Evolutionary conservation across 1,284 basidiomycete species (phyloP).

Genomic region (Ceratorhiza oryzae-sativae): DNA sequence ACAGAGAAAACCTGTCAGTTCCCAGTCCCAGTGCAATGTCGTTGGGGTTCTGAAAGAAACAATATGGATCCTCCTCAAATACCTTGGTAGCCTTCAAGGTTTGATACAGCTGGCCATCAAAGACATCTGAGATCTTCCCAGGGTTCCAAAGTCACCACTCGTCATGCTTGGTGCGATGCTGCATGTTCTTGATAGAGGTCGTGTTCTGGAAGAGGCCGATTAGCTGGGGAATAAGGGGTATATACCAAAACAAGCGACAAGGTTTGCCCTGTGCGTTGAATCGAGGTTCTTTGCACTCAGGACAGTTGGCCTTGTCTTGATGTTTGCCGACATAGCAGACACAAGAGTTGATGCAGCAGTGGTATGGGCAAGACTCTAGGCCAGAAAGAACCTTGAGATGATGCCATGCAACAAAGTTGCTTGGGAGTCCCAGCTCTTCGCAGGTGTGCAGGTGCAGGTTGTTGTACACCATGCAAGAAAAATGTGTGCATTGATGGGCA

Average conservation of each 20-base stretch:
- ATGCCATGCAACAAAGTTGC: slow-evolving; percentile 16
- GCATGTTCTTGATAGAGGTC: slow-evolving; percentile 43
- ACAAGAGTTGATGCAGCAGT: slow-evolving; percentile 44
- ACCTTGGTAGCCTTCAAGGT: slow-evolving; percentile 13
- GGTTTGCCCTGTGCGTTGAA: slow-evolving; percentile 21
- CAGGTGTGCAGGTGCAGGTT: slow-evolving; percentile 16
- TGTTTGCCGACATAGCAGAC: slow-evolving; percentile 39
- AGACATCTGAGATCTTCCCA: slow-evolving; percentile 45
- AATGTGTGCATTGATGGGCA: slow-evolving; percentile 11
- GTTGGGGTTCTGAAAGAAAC: slow-evolving; percentile 47
- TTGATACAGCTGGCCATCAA: slow-evolving; percentile 40
- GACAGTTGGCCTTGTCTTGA: slow-evolving; percentile 22
- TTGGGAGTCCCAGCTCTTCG: not conserved
- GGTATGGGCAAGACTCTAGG: not conserved
- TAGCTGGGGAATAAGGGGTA: slow-evolving; percentile 41
- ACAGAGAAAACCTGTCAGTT: slow-evolving; percentile 55
- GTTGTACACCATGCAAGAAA: slow-evolving; percentile 3
- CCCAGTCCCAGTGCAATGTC: slow-evolving; percentile 51
- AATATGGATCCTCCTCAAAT: slow-evolving; percentile 37
- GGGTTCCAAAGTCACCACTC: slow-evolving; percentile 41
- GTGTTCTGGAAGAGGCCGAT: slow-evolving; percentile 10
- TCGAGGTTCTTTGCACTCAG: slow-evolving; percentile 35
- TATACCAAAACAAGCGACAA: slow-evolving; percentile 35
- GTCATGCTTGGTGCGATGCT: slow-evolving; percentile 44
- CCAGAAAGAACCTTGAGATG: slow-evolving; percentile 21